Evolutionary conservation across 345 rosid species (phyloP).

Genomic region (Atalantia buxifolia): DNA sequence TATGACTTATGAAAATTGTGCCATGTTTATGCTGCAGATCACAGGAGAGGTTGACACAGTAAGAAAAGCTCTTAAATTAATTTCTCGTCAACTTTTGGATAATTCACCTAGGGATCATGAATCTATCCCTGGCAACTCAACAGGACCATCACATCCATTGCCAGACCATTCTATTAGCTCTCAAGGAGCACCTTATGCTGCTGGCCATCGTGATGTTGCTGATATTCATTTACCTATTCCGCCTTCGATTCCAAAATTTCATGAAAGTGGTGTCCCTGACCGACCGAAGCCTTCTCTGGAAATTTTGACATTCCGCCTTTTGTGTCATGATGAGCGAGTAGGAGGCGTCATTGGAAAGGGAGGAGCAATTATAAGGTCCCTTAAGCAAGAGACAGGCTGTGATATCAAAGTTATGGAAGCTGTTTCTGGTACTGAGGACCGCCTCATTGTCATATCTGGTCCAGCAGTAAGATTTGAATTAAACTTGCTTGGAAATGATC

Average conservation of each 20-base stretch:
- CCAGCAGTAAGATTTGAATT: slow-evolving; percentile 51
- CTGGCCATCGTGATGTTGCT: slow-evolving; percentile 36
- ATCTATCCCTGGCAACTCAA: slow-evolving; percentile 26
- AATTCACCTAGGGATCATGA: slow-evolving; percentile 45
- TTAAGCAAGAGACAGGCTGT: slow-evolving; percentile 73
- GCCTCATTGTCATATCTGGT: slow-evolving; percentile 61
- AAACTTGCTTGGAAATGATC: slow-evolving; percentile 1
- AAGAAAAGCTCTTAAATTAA: slow-evolving; percentile 52
- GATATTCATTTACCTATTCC: slow-evolving; percentile 24
- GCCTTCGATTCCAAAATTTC: slow-evolving; percentile 26
- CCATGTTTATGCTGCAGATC: slow-evolving; percentile 39
- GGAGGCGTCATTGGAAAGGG: slow-evolving; percentile 80
- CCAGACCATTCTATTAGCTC: slow-evolving; percentile 34
- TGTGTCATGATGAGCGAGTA: slow-evolving; percentile 57
- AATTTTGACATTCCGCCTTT: slow-evolving; percentile 49
- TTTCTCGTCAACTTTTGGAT: slow-evolving; percentile 58
- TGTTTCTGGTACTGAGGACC: slow-evolving; percentile 51
- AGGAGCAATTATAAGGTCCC: slow-evolving; percentile 54
- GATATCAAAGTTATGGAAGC: slow-evolving; percentile 68
- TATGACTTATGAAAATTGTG: background rate
- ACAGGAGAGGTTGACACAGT: slow-evolving; percentile 59
- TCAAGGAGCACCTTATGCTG: slow-evolving; percentile 36
- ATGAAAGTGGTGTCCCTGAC: slow-evolving; percentile 36
- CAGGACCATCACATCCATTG: slow-evolving; percentile 36
- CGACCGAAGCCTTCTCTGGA: slow-evolving; percentile 44